Evolutionary conservation across 1,284 basidiomycete genomes (phyloP), one percentile per base, ranked within the genome.

Genomic region (Paramarasmius palmivorus): DNA sequence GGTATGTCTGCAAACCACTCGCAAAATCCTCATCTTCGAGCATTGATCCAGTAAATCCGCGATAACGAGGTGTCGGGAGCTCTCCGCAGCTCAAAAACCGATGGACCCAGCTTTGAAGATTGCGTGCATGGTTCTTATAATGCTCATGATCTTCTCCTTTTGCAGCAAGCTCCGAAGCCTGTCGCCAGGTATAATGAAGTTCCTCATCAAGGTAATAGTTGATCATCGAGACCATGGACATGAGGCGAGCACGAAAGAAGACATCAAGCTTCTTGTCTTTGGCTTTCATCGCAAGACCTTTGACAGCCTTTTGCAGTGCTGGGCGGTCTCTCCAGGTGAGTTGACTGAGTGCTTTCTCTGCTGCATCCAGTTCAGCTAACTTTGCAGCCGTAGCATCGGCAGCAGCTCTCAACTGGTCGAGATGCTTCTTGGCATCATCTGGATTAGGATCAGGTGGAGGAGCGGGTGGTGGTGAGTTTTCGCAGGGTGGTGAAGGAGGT

Each of bases 21-120:
- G 57, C 6, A 55, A 67, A 61, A 46, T 67, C 66, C 48, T 68
- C 61, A 40, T 66, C 63, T 1, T 63, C 49, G 8, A 66, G 59
- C 29, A 65, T 59, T 5, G 50, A 58, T 8, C 57, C 52, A 20
- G 52, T 48, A 44, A 50, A 60, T 17, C 22, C 51, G 4, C 62
- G 56, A 53, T 59, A 63, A 9, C 50, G 41, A 52, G 62, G 63
- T 4, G 60, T 29, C 1, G 64, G 64, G 37, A 65, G 59, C 49
- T 61, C 56, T 37, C 49, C 49, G 17, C 34, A 39, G 20, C 50
- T 17, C 19, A 66, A 57, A 29, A 56, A 66, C 17, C 34, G 49
- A 29, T 54, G 50, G 17, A 65, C 57, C 63, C 63, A 65, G 19
- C 39, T 60, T 12, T 50, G 53, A n/a, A 65, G 48, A 38, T 59